Conservation (phyloP, 768 basidiomycete species). For the Collybiopsis luxurians region DNA sequence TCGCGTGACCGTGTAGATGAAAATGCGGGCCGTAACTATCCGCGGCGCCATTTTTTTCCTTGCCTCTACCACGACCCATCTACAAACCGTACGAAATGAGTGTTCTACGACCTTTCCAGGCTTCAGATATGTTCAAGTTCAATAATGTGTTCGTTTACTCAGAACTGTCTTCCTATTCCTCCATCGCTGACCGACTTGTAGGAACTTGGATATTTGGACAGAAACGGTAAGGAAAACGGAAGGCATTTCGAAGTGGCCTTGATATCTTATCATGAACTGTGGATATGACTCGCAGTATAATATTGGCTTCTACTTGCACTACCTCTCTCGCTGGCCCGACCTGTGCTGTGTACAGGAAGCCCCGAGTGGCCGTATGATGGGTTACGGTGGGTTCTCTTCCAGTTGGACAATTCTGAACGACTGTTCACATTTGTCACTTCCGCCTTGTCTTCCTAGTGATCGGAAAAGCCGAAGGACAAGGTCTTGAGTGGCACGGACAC, state of each 20-base stretch:
- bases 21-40: background rate
- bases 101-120: conserved; percentile 80
- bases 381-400: conserved; percentile 86
- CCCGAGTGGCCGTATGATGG: conserved; percentile 83
- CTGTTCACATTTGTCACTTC: too few relatives aligned
- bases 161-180: background rate
- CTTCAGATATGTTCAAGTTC: conserved; percentile 89
- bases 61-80: background rate
- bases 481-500: conserved; percentile 86
- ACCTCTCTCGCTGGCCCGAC: conserved; percentile 91
- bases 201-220: conserved; percentile 95
- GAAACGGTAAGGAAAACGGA: conserved; percentile 65
- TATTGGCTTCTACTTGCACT: conserved; percentile 84
- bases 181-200: conserved; percentile 22
- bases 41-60: too few relatives aligned
- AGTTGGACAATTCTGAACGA: too few relatives aligned
- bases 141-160: conserved; percentile 72
- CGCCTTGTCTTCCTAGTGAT: too few relatives aligned
- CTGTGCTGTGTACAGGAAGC: conserved; percentile 82
- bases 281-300: conserved; percentile 57
- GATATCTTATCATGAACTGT: background rate
- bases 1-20: background rate
- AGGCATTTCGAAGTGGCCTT: background rate
- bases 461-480: conserved; percentile 85
- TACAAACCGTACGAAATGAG: conserved; percentile 55